Conservation (phyloP, 164 flowering plant genomes). For the Akebia trifoliata region DNA sequence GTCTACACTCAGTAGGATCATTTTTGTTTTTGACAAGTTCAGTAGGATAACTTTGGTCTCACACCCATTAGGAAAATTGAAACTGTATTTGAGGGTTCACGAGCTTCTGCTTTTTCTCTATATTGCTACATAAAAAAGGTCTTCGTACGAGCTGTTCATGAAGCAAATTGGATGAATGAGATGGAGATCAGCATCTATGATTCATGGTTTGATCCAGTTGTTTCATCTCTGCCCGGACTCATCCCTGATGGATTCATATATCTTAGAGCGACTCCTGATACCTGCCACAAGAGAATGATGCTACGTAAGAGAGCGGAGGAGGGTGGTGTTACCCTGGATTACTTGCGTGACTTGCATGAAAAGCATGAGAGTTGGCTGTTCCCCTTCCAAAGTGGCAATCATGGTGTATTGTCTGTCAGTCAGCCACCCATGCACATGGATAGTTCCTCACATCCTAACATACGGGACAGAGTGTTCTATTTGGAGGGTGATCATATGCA, state of each 20-base stretch:
- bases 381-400: conserved; percentile 72
- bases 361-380: conserved; percentile 97
- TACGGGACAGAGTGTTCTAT: conserved; percentile 83
- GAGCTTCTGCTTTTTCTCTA: conserved; percentile 2
- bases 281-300: conserved; percentile 89
- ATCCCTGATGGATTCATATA: conserved; percentile 95
- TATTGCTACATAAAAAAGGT: conserved; percentile 46
- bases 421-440: conserved; percentile 52
- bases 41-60: too few species aligned
- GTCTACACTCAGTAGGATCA: too few species aligned
- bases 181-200: conserved; percentile 99
- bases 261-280: conserved; percentile 96
- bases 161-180: conserved; percentile 99
- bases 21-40: too few species aligned
- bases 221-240: conserved; percentile 86
- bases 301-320: conserved; percentile 80
- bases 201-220: conserved; percentile 98
- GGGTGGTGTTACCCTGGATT: conserved; percentile 86
- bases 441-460: conserved; percentile 67
- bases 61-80: too few species aligned
- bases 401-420: conserved; percentile 68
- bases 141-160: conserved; percentile 96
- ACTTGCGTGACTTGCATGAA: conserved; percentile 81
- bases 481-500: conserved; percentile 96
- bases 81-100: background rate